Evolutionary conservation across 2,329 filamentous ascomycete genomes (phyloP), one percentile per base, ranked within the genome.

Genomic region (Sclerotinia borealis): DNA sequence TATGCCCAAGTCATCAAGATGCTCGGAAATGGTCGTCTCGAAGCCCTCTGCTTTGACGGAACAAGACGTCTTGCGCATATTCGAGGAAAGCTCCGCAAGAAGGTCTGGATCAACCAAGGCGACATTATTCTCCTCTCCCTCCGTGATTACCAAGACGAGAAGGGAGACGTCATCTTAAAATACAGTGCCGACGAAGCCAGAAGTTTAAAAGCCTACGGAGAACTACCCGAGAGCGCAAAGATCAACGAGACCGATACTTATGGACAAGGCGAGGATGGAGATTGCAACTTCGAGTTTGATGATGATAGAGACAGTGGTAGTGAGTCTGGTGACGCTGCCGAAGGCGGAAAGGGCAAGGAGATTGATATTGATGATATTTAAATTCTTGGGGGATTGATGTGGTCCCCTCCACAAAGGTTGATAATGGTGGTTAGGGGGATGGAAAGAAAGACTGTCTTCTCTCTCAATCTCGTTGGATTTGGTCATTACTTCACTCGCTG

Each of bases 201-300:
- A 75, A 90, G 87, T 71, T 85, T 99, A 74, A 98, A 98, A 82
- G 91, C 92, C 67, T 98, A 98, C 79, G 95, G 95, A 78, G 95
- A 99, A 80, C 84, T 99, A 66, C 95, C 95, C 71, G 95, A 98
- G 81, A 90, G 87, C 75, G 95, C 95, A 77, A 98, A 98, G 89
- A 99, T 99, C 86, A 99, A 99, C 86, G 95, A 99, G 86, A 96
- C 92, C 69, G 95, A 98, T 79, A 96, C 92, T 54, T 96, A 89
- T 75, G 86, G 91, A 74, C 91, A 93, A 78, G 91, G 93, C 77
- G 93, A 92, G 78, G 90, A 96, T 77, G 93, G 95, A 78, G 92
- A 96, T 75, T 92, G 90, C 81, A 95, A 95, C 80, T 96, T 99
- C 83, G 95, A 98, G 81, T 98, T 98, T 82, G 95, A 96, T 80